phyloP scores from a whole-genome alignment of 1,139 yeast species.

The Groenewaldozyma auringiensis region DNA sequence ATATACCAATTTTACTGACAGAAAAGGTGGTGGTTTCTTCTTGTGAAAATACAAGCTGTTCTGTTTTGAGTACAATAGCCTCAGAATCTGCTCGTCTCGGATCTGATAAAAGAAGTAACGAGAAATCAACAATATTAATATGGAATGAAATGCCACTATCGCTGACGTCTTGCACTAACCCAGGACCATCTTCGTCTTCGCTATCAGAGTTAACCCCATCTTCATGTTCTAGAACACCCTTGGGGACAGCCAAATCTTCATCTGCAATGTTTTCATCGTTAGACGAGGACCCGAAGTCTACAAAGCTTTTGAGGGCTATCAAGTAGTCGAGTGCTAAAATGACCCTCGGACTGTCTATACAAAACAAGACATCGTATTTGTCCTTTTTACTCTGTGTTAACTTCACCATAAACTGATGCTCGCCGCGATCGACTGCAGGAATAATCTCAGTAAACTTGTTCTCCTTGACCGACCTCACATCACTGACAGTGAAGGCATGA shows the following conservation, averaged over 20 bases:
- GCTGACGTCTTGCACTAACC: conserved; percentile 15
- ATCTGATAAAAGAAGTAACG: conserved; percentile 73
- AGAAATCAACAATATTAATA: conserved; percentile 68
- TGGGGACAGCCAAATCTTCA: conserved; percentile 3
- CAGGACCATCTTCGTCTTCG: conserved; percentile 6
- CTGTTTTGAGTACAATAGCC: conserved; percentile 85
- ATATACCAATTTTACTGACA: conserved; percentile 80
- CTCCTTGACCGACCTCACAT: conserved; percentile 51
- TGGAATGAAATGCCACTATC: conserved; percentile 40
- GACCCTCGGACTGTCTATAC: conserved; percentile 73
- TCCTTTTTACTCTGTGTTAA: conserved; percentile 36
- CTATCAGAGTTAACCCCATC: conserved; percentile 6
- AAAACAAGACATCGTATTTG: conserved; percentile 47
- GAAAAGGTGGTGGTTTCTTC: conserved; percentile 57
- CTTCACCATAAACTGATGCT: conserved; percentile 64
- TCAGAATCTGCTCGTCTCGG: conserved; percentile 64
- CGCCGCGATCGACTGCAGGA: conserved; percentile 57
- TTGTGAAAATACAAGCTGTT: conserved; percentile 65
- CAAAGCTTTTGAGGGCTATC: conserved; percentile 63
- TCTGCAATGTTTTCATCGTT: conserved; percentile 15
- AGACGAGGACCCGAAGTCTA: conserved; percentile 38
- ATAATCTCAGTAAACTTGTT: conserved; percentile 75
- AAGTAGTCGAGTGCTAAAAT: conserved; percentile 81
- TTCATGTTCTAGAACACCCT: conserved; percentile 6
- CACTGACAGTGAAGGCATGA: conserved; percentile 70